A percentile compares a stretch with the other conserved stretches of the same genome.
Evolutionary conservation across 2,329 filamentous ascomycete species (phyloP).

Genomic region (Phaeophleospora eucalypticola): DNA sequence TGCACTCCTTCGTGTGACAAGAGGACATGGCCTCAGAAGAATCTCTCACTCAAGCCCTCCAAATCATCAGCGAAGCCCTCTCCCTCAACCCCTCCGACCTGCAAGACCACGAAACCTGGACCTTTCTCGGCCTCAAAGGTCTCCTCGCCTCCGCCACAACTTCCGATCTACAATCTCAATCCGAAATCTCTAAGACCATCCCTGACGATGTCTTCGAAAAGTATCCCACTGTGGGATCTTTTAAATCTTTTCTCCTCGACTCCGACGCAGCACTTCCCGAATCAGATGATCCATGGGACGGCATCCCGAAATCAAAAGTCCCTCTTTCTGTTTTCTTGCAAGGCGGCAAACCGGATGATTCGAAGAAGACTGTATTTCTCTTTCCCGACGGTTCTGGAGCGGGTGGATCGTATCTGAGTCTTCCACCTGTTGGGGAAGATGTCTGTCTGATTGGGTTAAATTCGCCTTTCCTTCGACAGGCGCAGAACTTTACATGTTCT

Average conservation of each 20-base stretch:
- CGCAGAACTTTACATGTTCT: slow-evolving; percentile 27
- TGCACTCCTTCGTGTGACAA: no score
- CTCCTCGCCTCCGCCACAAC: slow-evolving; percentile 27
- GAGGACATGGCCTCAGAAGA: slow-evolving; percentile 21
- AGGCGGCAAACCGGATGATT: slow-evolving; percentile 19
- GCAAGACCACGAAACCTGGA: slow-evolving; percentile 31
- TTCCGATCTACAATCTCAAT: slow-evolving; percentile 24
- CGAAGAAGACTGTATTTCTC: slow-evolving; percentile 22
- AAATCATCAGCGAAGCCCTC: slow-evolving; percentile 29
- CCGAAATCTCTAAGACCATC: slow-evolving; percentile 17
- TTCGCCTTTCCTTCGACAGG: slow-evolving; percentile 29
- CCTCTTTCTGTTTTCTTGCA: slow-evolving; percentile 27
- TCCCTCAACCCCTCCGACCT: slow-evolving; percentile 28
- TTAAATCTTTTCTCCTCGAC: slow-evolving; percentile 21
- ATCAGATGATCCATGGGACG: slow-evolving; percentile 29
- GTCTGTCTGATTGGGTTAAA: slow-evolving; percentile 46
- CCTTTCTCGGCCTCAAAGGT: slow-evolving; percentile 28
- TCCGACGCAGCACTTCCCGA: slow-evolving; percentile 6
- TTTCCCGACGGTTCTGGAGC: slow-evolving; percentile 50
- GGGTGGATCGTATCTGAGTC: slow-evolving; percentile 39
- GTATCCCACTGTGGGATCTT: slow-evolving; percentile 24
- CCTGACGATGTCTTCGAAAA: slow-evolving; percentile 22
- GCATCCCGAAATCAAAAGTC: slow-evolving; percentile 30
- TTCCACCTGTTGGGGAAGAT: slow-evolving; percentile 41
- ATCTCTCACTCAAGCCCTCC: slow-evolving; percentile 18